A percentile compares a stretch with the other conserved stretches of the same genome.
phyloP scores from a whole-genome alignment of 306 rosid species.

The Medicago truncatula region DNA sequence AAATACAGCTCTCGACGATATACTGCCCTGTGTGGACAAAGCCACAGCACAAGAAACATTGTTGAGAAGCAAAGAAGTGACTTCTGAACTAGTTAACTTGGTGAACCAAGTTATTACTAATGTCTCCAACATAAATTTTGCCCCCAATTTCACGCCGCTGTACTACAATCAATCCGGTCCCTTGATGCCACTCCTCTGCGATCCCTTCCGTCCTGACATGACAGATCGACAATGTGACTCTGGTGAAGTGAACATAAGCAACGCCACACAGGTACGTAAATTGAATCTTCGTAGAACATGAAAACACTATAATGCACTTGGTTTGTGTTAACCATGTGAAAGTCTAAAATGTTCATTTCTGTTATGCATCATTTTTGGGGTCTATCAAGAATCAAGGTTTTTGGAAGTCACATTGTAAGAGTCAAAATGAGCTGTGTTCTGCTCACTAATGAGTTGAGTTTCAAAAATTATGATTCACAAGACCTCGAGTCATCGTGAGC shows the following conservation, averaged over 20 bases:
- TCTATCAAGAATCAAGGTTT: neutral
- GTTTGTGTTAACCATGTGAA: neutral
- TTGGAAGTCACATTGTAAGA: neutral
- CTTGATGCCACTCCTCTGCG: conserved; percentile 71
- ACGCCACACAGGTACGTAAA: conserved; percentile 64
- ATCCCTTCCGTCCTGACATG: conserved; percentile 65
- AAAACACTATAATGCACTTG: neutral
- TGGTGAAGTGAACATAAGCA: conserved; percentile 58
- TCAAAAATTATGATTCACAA: neutral
- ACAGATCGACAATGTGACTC: conserved; percentile 57
- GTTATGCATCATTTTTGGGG: neutral
- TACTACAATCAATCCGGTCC: conserved; percentile 88
- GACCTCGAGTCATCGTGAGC: neutral
- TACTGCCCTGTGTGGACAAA: conserved; percentile 84
- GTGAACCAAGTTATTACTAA: conserved; percentile 65
- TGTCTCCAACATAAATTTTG: conserved; percentile 60
- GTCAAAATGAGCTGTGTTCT: neutral
- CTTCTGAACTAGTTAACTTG: conserved; percentile 59
- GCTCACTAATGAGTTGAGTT: neutral
- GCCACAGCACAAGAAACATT: conserved; percentile 72
- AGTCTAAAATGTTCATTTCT: neutral
- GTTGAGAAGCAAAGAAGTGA: conserved; percentile 68
- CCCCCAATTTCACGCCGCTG: conserved; percentile 54
- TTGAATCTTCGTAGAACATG: conserved; percentile 4
- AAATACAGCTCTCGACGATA: conserved; percentile 81